Evolutionary conservation across 108 stramenopile species (phyloP), one percentile per base, ranked within the genome.

Genomic region (Epipyxis sp.): DNA sequence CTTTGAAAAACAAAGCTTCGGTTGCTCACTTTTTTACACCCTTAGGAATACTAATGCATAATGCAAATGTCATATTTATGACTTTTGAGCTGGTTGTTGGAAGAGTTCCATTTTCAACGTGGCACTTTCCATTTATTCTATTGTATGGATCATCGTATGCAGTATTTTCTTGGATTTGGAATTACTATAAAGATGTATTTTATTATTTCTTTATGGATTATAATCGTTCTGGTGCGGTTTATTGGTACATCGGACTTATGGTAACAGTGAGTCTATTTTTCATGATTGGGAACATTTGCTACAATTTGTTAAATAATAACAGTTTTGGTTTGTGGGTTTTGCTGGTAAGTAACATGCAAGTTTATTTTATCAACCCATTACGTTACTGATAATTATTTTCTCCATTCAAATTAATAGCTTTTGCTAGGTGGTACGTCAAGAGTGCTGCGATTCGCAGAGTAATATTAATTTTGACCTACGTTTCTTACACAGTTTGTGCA

Each of bases 201-300:
- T 78, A 78, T 44, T 78, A 78, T 62, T 78, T 78, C 32, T 78
- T 78, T 67, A 78, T 78, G 77, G 77, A 78, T 35, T 78, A 67
- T 44, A 78, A 57, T 25, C 54, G 54, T 20, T 25, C 54, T 25
- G 54, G 25, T 57, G 54, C 54, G 25, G 54, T 57, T 16, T 57
- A 20, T 16, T 57, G 54, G 54, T 25, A 57, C 20, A 57, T 57
- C 25, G 54, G 54, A 16, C 25, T 57, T n/a, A n/a, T n/a, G n/a
- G n/a, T n/a, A n/a, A n/a, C n/a, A n/a, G n/a, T n/a, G n/a, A n/a
- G n/a, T n/a, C n/a, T n/a, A n/a, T n/a, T n/a, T n/a, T n/a, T n/a
- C n/a, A n/a, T n/a, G n/a, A n/a, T n/a, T n/a, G n/a, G n/a, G n/a
- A n/a, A n/a, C n/a, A n/a, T n/a, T n/a, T n/a, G n/a, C n/a, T n/a